Base-by-base conservation (phyloP, 2,329 filamentous ascomycete species). In the Cercospora sojina region DNA sequence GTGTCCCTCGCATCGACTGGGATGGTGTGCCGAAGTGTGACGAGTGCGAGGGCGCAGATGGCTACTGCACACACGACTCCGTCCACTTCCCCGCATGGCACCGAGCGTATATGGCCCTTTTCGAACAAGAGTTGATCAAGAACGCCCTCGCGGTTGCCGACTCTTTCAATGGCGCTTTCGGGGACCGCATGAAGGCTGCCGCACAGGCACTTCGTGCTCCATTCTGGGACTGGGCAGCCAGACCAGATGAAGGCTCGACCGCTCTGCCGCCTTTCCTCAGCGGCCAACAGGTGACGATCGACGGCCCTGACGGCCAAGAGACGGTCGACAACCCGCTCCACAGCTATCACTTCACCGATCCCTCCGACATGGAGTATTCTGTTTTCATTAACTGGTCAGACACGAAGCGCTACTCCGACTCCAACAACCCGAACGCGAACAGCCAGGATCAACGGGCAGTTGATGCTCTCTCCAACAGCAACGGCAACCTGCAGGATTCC, bases 21-120 rank as follows among this genome's bases (percentile, higher is more conserved):
- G 71, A 76, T 64, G 71, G 71, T 59, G 75, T 77, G 7, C 65
- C 64, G 5, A 67, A 74, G 59, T 74, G 74, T 68, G 69, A 69
- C 56, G 65, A 55, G 23, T 76, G 74, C 61, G 55, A 64, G n/a
- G 71, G 69, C 53, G 67, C 72, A 38, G 70, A 74, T 53, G 76
- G 76, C n/a, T 77, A 77, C 68, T 77, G 76, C 70, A 72, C 74
- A n/a, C 76, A 77, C 72, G 69, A 73, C 47, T 76, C 74, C 3
- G 64, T 75, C n/a, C 73, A 75, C 23, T 77, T 77, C 70, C 75
- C 76, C 20, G 61, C 70, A 2, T 77, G 75, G 75, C 76, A 77
- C 65, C 75, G 76, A 49, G 64, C 70, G 55, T 77, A 75, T 66
- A 71, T 74, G 65, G 75, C 75, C 20, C 70, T 77, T 9, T 77